Evolutionary conservation across 257 asterid genomes (phyloP), one percentile per base, ranked within the genome.

Genomic region (Solanum gandarillasii): DNA sequence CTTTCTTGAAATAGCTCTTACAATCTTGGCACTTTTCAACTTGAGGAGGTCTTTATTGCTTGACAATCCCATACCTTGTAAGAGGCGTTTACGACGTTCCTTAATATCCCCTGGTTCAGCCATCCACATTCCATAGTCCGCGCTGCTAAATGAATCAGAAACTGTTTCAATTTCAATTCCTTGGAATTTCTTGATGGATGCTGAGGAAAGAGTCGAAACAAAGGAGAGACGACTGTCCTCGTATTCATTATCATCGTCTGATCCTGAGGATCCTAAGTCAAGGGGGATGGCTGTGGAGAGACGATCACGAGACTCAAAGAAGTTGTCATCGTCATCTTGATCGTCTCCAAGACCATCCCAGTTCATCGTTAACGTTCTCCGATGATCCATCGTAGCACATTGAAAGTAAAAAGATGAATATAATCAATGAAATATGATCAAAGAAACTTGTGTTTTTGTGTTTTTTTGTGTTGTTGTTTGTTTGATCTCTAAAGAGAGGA

Each of bases 1-100:
- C 23, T 91, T 93, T 32, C 86, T 87, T 2, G 98, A 89, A 21
- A 91, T 85, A 0, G 93, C 90, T 12, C 89, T 86, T 1, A 79
- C 93, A 43, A 91, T 86, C 88, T 92, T 93, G 31, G 93, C 73
- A 60, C 95, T 94, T 32, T 95, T 93, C 23, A 93, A 43, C 35
- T 89, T 91, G 43, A 93, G 91, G 88, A 97, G 92, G 87, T 93
- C 93, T 52, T 91, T 95, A 52, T 90, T 93, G 94, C 99, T 97
- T 8, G 95, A n/a, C 60, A 96, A 88, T 52, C 99, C 99, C 98
- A 97, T 97, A 35, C 97, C 98, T 86, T 96, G 98, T 3, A 96
- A 89, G 83, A 97, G 95, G 13, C 98, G 96, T 79, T 89, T 94
- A 32, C 99, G 95, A 14, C 99, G 93, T 84, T 97, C 99, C 7